Percentiles rank a stretch among this genome's conserved stretches.
These are phyloP conservation scores for Galium porrigens DNA, from an alignment of 305 asterid species.

Conservation along the genomic window DNA sequence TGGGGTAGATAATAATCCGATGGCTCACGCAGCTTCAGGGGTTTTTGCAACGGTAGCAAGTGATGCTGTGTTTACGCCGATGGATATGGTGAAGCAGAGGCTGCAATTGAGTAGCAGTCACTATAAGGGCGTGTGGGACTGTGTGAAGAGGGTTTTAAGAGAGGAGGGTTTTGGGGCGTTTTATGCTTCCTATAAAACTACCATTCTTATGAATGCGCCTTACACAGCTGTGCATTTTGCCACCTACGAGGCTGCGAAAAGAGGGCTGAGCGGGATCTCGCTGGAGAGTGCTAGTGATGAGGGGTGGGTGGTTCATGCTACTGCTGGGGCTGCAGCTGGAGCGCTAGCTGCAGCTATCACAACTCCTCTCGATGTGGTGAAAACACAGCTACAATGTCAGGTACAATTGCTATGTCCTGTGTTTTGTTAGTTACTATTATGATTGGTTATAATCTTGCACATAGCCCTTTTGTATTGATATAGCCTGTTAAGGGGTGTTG, in stretches of 20 bases:
- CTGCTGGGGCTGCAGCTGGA: slow-evolving; percentile 95
- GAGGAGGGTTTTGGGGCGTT: slow-evolving; percentile 78
- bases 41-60: slow-evolving; percentile 77
- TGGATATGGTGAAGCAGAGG: slow-evolving; percentile 98
- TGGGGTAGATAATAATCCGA: slow-evolving; percentile 49
- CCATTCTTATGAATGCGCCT: slow-evolving; percentile 92
- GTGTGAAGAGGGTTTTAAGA: slow-evolving; percentile 53
- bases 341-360: slow-evolving; percentile 71
- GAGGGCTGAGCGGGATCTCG: slow-evolving; percentile 52
- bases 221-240: slow-evolving; percentile 86
- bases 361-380: slow-evolving; percentile 88
- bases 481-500: not conserved
- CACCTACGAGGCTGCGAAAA: slow-evolving; percentile 73
- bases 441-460: not conserved
- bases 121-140: slow-evolving; percentile 66
- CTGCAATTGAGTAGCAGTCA: slow-evolving; percentile 75
- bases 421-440: not conserved
- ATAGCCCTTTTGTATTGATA: not conserved
- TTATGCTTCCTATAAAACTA: slow-evolving; percentile 70
- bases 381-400: slow-evolving; percentile 97
- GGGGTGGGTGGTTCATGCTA: slow-evolving; percentile 65
- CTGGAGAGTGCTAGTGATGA: slow-evolving; percentile 56
- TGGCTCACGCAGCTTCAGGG: slow-evolving; percentile 70
- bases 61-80: slow-evolving; percentile 84
- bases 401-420: slow-evolving; percentile 22